phyloP scores from a whole-genome alignment of 768 basidiomycete genomes.

The Dacryopinax primogenitus region DNA sequence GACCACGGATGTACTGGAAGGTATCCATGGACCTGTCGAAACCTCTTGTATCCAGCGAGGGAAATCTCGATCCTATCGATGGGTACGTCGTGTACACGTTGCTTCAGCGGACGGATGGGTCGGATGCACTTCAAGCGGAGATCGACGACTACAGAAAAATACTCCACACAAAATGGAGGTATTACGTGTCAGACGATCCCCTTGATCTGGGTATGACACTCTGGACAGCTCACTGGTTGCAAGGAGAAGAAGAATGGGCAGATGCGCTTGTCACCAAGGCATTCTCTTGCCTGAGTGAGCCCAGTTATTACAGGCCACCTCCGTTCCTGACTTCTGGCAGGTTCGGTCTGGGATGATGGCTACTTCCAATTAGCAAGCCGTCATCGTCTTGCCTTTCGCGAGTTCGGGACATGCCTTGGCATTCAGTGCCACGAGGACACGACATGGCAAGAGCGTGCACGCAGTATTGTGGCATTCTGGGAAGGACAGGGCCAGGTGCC shows the following conservation, averaged over 20 bases:
- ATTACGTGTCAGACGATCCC: constrained; percentile 21
- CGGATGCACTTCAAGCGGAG: constrained; percentile 18
- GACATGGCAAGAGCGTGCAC: not conserved
- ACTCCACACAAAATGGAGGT: constrained; percentile 20
- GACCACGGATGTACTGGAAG: constrained; percentile 25
- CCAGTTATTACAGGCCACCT: not conserved
- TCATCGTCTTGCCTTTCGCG: constrained; percentile 24
- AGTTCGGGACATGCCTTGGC: constrained; percentile 23
- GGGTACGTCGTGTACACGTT: constrained; percentile 24
- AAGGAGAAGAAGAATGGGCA: constrained; percentile 22
- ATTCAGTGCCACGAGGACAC: constrained; percentile 17
- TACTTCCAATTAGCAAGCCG: constrained; percentile 20
- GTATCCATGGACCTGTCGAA: constrained; percentile 22
- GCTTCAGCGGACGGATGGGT: constrained; percentile 18
- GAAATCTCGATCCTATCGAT: constrained; percentile 25
- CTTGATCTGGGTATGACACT: constrained; percentile 26
- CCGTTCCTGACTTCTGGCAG: not conserved
- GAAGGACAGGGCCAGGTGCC: constrained; percentile 9
- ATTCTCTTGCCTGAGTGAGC: constrained; percentile 18
- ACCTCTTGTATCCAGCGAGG: constrained; percentile 23
- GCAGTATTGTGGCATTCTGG: constrained; percentile 1
- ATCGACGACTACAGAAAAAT: constrained; percentile 23
- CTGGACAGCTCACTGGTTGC: constrained; percentile 24
- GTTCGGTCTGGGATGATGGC: constrained; percentile 16
- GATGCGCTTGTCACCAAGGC: constrained; percentile 19